phyloP scores from a whole-genome alignment of 345 rosid genomes.

The Eucalyptus camaldulensis region DNA sequence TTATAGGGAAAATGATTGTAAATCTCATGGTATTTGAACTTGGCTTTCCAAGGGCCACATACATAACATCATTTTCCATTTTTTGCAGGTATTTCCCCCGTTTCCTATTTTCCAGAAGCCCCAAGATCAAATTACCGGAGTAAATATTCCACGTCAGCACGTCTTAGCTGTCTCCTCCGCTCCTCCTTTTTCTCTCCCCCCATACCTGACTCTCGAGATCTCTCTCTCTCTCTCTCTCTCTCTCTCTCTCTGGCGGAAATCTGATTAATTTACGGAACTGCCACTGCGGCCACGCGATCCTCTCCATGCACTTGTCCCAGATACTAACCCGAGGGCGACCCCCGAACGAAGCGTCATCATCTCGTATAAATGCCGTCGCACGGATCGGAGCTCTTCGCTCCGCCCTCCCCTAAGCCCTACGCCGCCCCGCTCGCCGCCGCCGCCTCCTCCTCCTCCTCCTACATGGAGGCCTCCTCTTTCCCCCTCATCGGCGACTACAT shows the following conservation, averaged over 20 bases:
- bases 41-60: neutral
- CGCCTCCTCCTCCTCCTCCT: neutral
- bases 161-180: slow-evolving; percentile 23
- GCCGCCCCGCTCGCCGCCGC: slow-evolving; percentile 3
- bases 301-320: neutral
- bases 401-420: neutral
- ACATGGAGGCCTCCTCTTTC: neutral
- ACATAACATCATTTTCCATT: neutral
- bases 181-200: neutral
- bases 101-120: neutral
- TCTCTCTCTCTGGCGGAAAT: neutral
- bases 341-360: neutral
- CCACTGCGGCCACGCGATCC: neutral
- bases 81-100: neutral
- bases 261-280: neutral
- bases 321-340: neutral
- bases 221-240: too few species aligned
- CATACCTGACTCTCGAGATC: neutral
- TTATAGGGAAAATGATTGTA: neutral
- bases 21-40: neutral
- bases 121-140: neutral
- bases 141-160: neutral
- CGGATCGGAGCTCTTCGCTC: neutral
- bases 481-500: slow-evolving; percentile 50
- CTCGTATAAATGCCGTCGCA: neutral